Conservation (phyloP, 768 basidiomycete genomes). For the Boletales sp. region DNA sequence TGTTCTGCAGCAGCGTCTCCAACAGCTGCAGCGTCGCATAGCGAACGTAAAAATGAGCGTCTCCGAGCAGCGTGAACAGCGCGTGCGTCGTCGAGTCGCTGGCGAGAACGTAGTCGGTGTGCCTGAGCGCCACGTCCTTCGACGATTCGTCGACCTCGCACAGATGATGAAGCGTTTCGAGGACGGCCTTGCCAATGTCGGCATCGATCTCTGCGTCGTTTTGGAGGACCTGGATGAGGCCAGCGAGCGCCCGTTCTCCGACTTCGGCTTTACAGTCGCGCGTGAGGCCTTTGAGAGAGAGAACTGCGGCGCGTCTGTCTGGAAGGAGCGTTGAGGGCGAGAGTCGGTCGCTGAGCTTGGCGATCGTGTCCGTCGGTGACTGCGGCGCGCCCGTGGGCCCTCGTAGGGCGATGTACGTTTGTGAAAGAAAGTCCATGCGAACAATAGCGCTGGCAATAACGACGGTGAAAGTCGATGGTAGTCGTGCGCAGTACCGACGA, state of each 20-base stretch:
- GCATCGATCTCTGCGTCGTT: slow-evolving; percentile 89
- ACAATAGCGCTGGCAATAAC: background rate
- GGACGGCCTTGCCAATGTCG: slow-evolving; percentile 87
- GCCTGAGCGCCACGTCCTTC: slow-evolving; percentile 70
- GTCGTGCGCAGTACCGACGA: no score
- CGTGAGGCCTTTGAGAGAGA: slow-evolving; percentile 88
- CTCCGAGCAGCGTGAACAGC: slow-evolving; percentile 71
- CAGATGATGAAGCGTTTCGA: slow-evolving; percentile 84
- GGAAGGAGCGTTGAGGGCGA: slow-evolving; percentile 87
- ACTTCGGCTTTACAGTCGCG: slow-evolving; percentile 91
- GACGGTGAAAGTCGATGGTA: slow-evolving; percentile 3
- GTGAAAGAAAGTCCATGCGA: slow-evolving; percentile 78
- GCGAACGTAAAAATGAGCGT: slow-evolving; percentile 80
- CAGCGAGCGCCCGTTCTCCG: slow-evolving; percentile 70
- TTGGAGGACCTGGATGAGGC: slow-evolving; percentile 76
- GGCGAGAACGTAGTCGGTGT: slow-evolving; percentile 77
- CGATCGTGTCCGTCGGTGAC: slow-evolving; percentile 80
- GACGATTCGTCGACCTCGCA: slow-evolving; percentile 72
- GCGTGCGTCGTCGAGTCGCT: slow-evolving; percentile 70
- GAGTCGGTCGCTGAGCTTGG: slow-evolving; percentile 82
- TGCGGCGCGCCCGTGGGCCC: slow-evolving; percentile 83
- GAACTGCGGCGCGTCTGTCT: slow-evolving; percentile 90
- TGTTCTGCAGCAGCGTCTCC: slow-evolving; percentile 74
- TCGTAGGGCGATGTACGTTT: slow-evolving; percentile 81
- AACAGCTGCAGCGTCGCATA: slow-evolving; percentile 83